Base-by-base conservation (phyloP, 2,329 filamentous ascomycete species). In the Claviceps africana region DNA sequence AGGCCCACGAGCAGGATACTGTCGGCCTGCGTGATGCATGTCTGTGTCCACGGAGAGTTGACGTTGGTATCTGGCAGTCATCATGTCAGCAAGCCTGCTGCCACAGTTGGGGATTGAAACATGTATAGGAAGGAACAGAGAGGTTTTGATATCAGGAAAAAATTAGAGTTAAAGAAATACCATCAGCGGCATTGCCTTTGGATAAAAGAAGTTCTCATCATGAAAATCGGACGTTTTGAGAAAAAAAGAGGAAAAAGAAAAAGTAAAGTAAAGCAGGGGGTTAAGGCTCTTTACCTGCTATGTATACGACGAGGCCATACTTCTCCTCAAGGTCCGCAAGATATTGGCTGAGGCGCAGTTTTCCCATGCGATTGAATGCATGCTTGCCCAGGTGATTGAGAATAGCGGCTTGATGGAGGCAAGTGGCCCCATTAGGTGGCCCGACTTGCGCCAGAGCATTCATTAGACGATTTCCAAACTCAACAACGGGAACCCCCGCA, bases 1-100 rank as follows among this genome's bases (percentile, higher is more conserved):
- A 97, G 71, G 1, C 89, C 93, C 30, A 98, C 88, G 9, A 98
- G 75, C 8, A 98, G 75, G 57, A 98, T 96, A 59, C 90, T 96
- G 67, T 98, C 93, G 1, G 93, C 93, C 67, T 98, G 93, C 17
- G 86, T 85, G 57, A 98, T 96, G 65, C 94, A 98, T 0, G 93
- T 97, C 62, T 96, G 89, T 0, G 94, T 98, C 93, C 93, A 98
- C 0, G 91, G 90, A 1, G 94, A 88, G 61, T 95, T 97, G 60
- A 97, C 93, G 55, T 83, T 95, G 4, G 94, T 98, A 66, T 98
- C 93, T 84, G 48, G 33, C 37, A 25, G 35, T 9, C 21, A 9
- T 31, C 21, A 31, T 54, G 56, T 68, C 62, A 71, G 67, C 58
- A 55, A 53, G 51, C 5, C 30, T 35, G 28, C 37, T 37, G 17